Evolutionary conservation across 371 early-diverging fungal species (phyloP).

Genomic region (Aphelidium insulamus): DNA sequence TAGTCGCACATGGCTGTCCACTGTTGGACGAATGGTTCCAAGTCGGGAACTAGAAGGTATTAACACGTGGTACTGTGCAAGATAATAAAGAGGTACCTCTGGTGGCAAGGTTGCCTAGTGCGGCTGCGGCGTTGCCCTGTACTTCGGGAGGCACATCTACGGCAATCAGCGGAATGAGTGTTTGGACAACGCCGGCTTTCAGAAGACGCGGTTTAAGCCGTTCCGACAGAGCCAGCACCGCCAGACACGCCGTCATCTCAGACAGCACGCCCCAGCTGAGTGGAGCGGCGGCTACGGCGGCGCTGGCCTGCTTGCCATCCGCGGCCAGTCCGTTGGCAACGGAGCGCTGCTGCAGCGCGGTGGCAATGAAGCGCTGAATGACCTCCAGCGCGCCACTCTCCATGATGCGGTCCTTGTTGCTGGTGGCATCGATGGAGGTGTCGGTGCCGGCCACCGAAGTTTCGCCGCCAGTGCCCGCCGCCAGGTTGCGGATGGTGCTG

Average conservation of each 20-base stretch:
- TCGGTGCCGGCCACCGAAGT: too few species aligned
- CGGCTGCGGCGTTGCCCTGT: slow-evolving; percentile 60
- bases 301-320: too few species aligned
- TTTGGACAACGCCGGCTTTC: slow-evolving; percentile 30
- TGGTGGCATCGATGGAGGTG: slow-evolving; percentile 47
- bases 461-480: slow-evolving; percentile 57
- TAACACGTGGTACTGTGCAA: slow-evolving; percentile 1
- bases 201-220: slow-evolving; percentile 46
- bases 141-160: slow-evolving; percentile 28
- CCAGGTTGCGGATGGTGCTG: slow-evolving; percentile 62
- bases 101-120: slow-evolving; percentile 57
- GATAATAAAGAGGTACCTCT: slow-evolving; percentile 19
- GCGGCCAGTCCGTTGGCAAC: too few species aligned
- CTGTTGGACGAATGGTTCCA: slow-evolving; percentile 31
- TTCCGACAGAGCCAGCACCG: slow-evolving; percentile 58
- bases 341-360: too few species aligned
- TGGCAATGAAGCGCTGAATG: slow-evolving; percentile 13
- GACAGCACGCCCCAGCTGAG: slow-evolving; percentile 32
- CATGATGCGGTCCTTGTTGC: slow-evolving; percentile 50
- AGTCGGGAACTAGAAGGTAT: slow-evolving; percentile 27
- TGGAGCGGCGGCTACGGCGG: neutral
- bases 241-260: slow-evolving; percentile 74
- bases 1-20: slow-evolving; percentile 48
- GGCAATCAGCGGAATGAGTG: slow-evolving; percentile 44
- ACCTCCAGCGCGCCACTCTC: slow-evolving; percentile 30